Percentiles rank a stretch among this genome's conserved stretches.
phyloP scores from a whole-genome alignment of 306 rosid species.

The Betula pendula region DNA sequence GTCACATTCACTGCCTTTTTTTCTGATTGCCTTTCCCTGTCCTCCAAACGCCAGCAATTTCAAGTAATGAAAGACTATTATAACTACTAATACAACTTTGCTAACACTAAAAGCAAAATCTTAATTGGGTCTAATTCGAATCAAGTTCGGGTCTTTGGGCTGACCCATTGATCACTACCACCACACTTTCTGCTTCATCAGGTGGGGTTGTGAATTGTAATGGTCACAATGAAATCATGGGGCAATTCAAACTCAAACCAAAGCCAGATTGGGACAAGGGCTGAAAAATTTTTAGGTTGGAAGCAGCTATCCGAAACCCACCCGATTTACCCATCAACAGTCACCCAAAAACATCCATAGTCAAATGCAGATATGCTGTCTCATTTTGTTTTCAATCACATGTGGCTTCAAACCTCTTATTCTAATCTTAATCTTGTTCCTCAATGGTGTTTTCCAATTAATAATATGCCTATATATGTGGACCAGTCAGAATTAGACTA shows the following conservation, averaged over 20 bases:
- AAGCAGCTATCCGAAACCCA: conserved; percentile 9
- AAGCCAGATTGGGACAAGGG: background rate
- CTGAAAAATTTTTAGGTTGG: background rate
- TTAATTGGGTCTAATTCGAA: background rate
- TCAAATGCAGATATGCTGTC: conserved; percentile 12
- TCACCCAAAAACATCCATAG: background rate
- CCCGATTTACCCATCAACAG: background rate
- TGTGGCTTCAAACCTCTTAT: background rate
- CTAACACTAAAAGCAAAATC: too few relatives aligned
- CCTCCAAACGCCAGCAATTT: too few relatives aligned
- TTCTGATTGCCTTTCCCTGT: background rate
- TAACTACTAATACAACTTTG: too few relatives aligned
- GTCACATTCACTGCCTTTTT: background rate
- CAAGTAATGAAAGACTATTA: too few relatives aligned
- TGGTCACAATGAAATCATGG: background rate
- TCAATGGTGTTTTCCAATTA: background rate
- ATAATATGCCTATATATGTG: background rate
- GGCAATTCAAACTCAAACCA: background rate
- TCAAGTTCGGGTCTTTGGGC: background rate
- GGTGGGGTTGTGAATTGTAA: background rate
- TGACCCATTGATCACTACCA: background rate
- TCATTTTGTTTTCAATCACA: background rate
- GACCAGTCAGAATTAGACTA: background rate
- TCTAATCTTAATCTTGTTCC: background rate
- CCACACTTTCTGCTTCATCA: background rate